A percentile compares a stretch with the other conserved stretches of the same genome.
phyloP scores from a whole-genome alignment of 805 yeast genomes.

The Citeromyces matritensis region DNA sequence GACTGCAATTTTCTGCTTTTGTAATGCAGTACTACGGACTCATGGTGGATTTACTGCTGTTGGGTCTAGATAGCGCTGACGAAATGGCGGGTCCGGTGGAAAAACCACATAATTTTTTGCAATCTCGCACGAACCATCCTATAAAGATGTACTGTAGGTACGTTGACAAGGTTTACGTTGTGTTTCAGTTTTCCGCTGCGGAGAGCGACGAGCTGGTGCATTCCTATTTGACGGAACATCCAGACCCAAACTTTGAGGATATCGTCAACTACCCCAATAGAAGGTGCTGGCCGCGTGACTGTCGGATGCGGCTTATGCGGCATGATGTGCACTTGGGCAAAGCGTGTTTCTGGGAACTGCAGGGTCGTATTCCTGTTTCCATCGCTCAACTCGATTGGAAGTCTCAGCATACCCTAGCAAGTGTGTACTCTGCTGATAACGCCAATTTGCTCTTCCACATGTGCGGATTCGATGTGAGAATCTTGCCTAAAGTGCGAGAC shows the following conservation, averaged over 20 bases:
- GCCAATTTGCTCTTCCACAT: conserved; percentile 79
- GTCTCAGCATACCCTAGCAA: conserved; percentile 43
- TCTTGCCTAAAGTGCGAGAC: conserved; percentile 63
- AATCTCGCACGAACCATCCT: conserved; percentile 47
- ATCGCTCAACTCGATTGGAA: conserved; percentile 67
- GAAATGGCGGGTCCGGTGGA: conserved; percentile 73
- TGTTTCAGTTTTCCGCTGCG: conserved; percentile 58
- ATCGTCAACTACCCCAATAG: conserved; percentile 77
- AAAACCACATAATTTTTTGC: conserved; percentile 65
- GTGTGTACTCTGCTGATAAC: conserved; percentile 83
- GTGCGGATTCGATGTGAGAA: conserved; percentile 92
- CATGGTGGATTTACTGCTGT: conserved; percentile 61
- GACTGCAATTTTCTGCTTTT: conserved; percentile 82
- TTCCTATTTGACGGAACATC: conserved; percentile 68
- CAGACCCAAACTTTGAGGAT: conserved; percentile 85
- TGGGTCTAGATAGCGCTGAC: conserved; percentile 78
- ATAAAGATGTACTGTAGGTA: conserved; percentile 72
- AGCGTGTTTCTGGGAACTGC: conserved; percentile 85
- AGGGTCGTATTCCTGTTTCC: conserved; percentile 65
- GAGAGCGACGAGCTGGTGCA: conserved; percentile 67
- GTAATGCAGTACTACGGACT: conserved; percentile 84
- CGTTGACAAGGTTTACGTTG: conserved; percentile 65
- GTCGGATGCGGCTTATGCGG: conserved; percentile 80
- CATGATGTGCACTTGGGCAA: conserved; percentile 86
- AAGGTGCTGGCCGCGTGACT: conserved; percentile 90